phyloP scores from a whole-genome alignment of 2,329 filamentous ascomycete species.

The Alternaria longipes region DNA sequence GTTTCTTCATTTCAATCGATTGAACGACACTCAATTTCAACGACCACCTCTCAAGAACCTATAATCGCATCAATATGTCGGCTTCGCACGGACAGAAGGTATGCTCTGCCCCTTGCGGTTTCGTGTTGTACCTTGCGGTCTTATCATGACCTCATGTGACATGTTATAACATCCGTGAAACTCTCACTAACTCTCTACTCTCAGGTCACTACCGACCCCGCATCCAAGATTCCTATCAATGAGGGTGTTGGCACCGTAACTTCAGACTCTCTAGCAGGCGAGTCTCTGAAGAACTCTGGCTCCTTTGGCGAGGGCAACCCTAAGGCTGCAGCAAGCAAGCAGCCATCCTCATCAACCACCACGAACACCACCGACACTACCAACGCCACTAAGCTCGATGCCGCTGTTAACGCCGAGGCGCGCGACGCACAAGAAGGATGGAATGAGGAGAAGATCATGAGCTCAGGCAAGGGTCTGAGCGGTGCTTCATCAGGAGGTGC shows the following conservation, averaged over 20 bases:
- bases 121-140: neutral
- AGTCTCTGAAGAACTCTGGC: conserved; percentile 70
- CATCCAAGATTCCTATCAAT: conserved; percentile 56
- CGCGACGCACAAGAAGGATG: conserved; percentile 55
- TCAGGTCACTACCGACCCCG: conserved; percentile 60
- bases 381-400: conserved; percentile 59
- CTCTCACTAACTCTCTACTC: conserved; percentile 10
- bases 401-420: conserved; percentile 57
- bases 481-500: conserved; percentile 30
- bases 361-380: conserved; percentile 66
- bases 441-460: conserved; percentile 52
- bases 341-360: conserved; percentile 63
- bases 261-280: conserved; percentile 77
- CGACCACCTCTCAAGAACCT: neutral
- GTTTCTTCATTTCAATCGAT: neutral
- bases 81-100: conserved; percentile 33
- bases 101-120: neutral
- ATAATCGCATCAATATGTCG: conserved; percentile 15
- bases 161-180: neutral
- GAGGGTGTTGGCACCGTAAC: conserved; percentile 72
- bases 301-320: conserved; percentile 68
- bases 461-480: conserved; percentile 51
- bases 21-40: neutral
- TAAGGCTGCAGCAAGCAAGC: conserved; percentile 59
- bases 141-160: neutral